Evolutionary conservation across 345 rosid genomes (phyloP), one percentile per base, ranked within the genome.

Genomic region (Conringia planisiliqua): DNA sequence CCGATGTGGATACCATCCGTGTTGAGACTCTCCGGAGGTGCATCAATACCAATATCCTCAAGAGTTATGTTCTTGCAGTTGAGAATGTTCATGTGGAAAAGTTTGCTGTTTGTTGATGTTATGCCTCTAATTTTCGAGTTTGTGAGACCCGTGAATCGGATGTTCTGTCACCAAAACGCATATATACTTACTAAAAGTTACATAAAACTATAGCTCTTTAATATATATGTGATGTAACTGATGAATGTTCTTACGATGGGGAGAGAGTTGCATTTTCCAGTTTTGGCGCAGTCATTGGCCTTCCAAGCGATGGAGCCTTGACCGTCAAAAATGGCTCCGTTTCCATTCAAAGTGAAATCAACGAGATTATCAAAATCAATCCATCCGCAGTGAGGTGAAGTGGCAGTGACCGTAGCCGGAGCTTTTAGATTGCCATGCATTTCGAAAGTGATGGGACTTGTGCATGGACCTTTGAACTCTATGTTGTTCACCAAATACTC

Each of bases 1-100:
- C 86, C 87, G 2, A 85, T 50, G 78, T 85, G 90, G 63, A 86
- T 85, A 65, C 90, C 90, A 17, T 85, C 85, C 0, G 90, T 88
- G 79, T 85, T 87, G 8, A 66, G 72, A 85, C 89, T 89, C 16
- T 62, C 68, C 0, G 43, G 51, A 0, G 88, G 89, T 50, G 91
- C 88, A 0, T 54, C 42, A 27, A 82, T 56, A 4, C 39, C 64
- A 43, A 84, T 24, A 7, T 56, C 10, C 6, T 66, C 40, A 14
- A 84, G 66, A 14, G 83, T 81, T 11, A 89, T 0, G 78, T 89
- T 87, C 22, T 74, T 73, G 80, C 83, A 77, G 4, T 62, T 26
- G 8, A 52, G 16, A 18, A 87, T 46, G 64, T 76, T 82, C 2
- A 83, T 32, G 68, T 84, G 90, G 75, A 84, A 84, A 4, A 65